Conservation (phyloP, 2,329 filamentous ascomycete species). For the Aspergillus sojae region DNA sequence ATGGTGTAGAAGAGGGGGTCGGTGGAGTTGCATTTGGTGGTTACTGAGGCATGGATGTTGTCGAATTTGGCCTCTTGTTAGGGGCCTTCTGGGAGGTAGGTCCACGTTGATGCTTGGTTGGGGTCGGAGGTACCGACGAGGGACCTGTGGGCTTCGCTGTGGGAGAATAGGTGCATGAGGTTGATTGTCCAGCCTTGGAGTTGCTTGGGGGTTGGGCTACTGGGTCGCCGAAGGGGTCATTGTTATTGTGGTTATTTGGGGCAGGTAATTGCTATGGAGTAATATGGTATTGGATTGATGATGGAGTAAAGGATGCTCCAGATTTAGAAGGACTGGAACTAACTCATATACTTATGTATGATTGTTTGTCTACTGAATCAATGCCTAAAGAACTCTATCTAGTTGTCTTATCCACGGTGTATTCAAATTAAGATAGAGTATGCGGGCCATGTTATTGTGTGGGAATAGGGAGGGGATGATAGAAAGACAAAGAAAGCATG, state of each 20-base stretch:
- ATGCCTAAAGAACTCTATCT: background rate
- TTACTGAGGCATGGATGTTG: background rate
- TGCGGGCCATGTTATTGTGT: background rate
- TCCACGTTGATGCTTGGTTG: background rate
- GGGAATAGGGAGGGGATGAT: background rate
- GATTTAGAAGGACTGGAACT: background rate
- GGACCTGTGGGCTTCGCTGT: background rate
- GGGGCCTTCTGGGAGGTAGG: background rate
- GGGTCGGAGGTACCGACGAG: background rate
- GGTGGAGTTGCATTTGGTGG: background rate
- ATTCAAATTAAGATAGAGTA: background rate
- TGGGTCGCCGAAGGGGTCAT: background rate
- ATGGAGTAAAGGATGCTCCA: background rate
- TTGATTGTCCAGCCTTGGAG: background rate
- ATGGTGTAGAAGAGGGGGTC: slow-evolving; percentile 4
- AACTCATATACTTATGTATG: background rate
- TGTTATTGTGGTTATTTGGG: background rate
- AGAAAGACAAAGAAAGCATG: too few species aligned
- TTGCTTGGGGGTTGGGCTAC: background rate
- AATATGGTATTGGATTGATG: background rate
- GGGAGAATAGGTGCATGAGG: background rate
- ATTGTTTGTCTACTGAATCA: background rate
- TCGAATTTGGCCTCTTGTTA: background rate
- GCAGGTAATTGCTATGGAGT: background rate
- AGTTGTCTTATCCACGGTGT: background rate